Evolutionary conservation across 768 basidiomycete genomes (phyloP).

Genomic region (Gymnopilus junonius): DNA sequence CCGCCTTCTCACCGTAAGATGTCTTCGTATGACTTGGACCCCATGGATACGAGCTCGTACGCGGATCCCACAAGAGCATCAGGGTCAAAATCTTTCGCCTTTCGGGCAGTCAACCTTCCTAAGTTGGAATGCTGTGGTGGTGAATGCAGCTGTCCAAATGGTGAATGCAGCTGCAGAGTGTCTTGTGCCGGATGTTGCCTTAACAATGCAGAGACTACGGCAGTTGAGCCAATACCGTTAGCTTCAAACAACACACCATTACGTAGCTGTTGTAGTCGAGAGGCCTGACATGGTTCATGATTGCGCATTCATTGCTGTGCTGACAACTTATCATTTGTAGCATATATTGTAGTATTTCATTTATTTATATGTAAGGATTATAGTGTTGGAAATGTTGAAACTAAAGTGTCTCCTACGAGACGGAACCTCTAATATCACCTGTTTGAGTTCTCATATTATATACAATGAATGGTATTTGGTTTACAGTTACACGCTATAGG

Average conservation of each 20-base stretch:
- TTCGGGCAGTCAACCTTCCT: conserved; percentile 58
- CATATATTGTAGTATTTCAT: conserved; percentile 5
- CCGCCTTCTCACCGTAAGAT: conserved; percentile 50
- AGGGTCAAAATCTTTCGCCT: conserved; percentile 36
- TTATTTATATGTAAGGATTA: conserved; percentile 1
- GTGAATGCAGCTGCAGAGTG: conserved; percentile 57
- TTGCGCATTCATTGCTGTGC: too few species aligned
- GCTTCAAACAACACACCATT: not conserved
- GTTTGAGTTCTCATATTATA: not conserved
- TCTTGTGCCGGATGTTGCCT: conserved; percentile 60
- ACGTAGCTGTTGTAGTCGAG: conserved; percentile 37
- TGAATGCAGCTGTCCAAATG: conserved; percentile 58
- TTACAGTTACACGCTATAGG: conserved; percentile 38
- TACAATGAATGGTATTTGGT: conserved; percentile 11
- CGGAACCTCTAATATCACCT: not conserved
- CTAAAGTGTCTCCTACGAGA: not conserved
- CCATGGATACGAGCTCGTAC: conserved; percentile 49
- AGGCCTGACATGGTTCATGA: conserved; percentile 3
- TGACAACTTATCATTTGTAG: not conserved
- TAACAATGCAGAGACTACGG: conserved; percentile 21
- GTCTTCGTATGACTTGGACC: conserved; percentile 46
- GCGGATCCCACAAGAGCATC: conserved; percentile 26
- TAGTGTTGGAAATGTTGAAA: not conserved
- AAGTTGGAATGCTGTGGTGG: conserved; percentile 74
- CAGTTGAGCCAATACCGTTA: not conserved